Percentiles rank a stretch among this genome's conserved stretches.
phyloP scores from a whole-genome alignment of 805 yeast species.

The Cyberlindnera galapagoensis region DNA sequence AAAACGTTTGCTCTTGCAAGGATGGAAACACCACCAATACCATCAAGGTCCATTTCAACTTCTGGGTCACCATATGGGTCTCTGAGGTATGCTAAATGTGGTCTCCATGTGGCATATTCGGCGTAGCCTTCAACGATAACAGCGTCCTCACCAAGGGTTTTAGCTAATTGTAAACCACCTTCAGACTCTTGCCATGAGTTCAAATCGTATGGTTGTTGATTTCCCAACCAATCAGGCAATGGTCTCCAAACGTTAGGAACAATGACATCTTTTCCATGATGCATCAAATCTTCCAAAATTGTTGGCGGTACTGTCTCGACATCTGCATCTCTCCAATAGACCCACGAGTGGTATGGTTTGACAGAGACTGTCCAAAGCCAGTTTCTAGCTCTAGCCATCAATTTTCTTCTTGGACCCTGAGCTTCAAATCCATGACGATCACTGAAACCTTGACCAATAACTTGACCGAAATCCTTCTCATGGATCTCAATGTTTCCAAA shows the following conservation, averaged over 20 bases:
- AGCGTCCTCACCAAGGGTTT: conserved; percentile 80
- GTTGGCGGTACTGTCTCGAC: conserved; percentile 85
- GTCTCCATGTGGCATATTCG: conserved; percentile 97
- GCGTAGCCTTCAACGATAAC: conserved; percentile 97
- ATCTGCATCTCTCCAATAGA: conserved; percentile 97
- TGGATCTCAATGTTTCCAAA: conserved; percentile 83
- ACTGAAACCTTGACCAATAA: conserved; percentile 86
- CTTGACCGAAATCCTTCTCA: conserved; percentile 92
- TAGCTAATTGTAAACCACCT: conserved; percentile 74
- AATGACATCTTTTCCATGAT: conserved; percentile 82
- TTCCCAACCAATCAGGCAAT: conserved; percentile 79
- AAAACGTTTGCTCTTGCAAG: conserved; percentile 84
- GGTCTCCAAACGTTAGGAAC: conserved; percentile 96
- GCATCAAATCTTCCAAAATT: conserved; percentile 88
- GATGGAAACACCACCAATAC: conserved; percentile 96
- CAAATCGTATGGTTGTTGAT: conserved; percentile 79
- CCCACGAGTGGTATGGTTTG: conserved; percentile 92
- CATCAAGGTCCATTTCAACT: conserved; percentile 89
- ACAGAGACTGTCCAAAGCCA: conserved; percentile 88
- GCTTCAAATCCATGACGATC: conserved; percentile 96
- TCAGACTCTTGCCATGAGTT: conserved; percentile 84
- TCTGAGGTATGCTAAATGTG: conserved; percentile 89
- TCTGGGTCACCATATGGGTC: conserved; percentile 95
- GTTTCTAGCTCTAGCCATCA: conserved; percentile 94
- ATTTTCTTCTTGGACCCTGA: conserved; percentile 90